Conservation (phyloP, 352 stramenopile genomes). For the Globisporangium alternatum region DNA sequence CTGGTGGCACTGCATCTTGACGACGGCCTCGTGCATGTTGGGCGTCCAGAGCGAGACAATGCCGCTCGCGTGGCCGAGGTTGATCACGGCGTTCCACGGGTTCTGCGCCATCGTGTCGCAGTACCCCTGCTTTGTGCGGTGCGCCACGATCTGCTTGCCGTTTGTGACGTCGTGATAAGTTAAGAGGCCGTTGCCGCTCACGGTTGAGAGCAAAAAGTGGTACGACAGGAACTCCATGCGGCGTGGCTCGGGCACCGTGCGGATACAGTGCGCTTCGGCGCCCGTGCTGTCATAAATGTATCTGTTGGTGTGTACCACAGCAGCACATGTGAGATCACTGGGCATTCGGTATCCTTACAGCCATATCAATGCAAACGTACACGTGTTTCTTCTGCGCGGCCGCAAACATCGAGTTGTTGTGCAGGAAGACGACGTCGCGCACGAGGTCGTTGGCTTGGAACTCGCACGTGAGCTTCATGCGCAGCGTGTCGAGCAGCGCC, state of each 20-base stretch:
- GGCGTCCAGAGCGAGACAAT: constrained; percentile 99
- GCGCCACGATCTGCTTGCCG: constrained; percentile 89
- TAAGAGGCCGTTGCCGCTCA: constrained; percentile 89
- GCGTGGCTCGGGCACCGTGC: constrained; percentile 89
- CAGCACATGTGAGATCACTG: neutral
- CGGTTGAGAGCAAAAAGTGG: constrained; percentile 97
- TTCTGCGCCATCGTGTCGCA: constrained; percentile 94
- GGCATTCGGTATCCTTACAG: neutral
- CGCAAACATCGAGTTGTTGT: constrained; percentile 97
- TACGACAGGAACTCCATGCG: constrained; percentile 97
- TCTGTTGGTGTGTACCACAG: constrained; percentile 7
- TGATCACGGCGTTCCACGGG: constrained; percentile 95
- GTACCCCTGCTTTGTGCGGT: constrained; percentile 91
- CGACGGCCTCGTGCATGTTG: constrained; percentile 90
- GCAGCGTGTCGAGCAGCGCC: constrained; percentile 92
- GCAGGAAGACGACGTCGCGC: constrained; percentile 95
- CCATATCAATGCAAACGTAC: constrained; percentile 39
- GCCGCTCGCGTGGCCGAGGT: constrained; percentile 96
- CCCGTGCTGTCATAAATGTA: constrained; percentile 98
- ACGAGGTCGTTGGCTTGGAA: constrained; percentile 94
- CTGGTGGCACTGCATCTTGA: constrained; percentile 98
- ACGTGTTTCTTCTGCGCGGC: constrained; percentile 97
- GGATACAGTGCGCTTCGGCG: constrained; percentile 96
- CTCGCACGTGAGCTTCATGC: constrained; percentile 90
- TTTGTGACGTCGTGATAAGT: constrained; percentile 98